phyloP scores from a whole-genome alignment of 2,329 filamentous ascomycete genomes.

The Penicillium sumatraense region DNA sequence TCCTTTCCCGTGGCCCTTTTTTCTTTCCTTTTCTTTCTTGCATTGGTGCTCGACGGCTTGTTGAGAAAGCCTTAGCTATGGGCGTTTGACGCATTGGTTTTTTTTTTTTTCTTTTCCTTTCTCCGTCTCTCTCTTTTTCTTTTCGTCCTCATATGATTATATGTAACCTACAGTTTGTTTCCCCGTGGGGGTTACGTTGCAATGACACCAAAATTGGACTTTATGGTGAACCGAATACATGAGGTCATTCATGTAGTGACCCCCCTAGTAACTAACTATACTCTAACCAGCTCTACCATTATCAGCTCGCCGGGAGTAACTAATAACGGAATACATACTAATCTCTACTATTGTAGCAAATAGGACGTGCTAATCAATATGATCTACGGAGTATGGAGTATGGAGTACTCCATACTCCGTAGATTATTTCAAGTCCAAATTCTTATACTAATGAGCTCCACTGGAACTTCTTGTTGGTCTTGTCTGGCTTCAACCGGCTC shows the following conservation, averaged over 20 bases:
- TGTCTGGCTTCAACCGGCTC: conserved; percentile 13
- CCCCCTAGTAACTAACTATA: too few species aligned
- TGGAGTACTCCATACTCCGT: background rate
- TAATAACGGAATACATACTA: too few species aligned
- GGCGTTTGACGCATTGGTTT: conserved; percentile 23
- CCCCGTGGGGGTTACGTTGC: background rate
- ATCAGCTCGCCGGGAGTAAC: too few species aligned
- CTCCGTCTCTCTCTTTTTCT: background rate
- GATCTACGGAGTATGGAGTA: too few species aligned
- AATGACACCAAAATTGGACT: background rate
- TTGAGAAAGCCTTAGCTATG: conserved; percentile 20
- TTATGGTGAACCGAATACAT: too few species aligned
- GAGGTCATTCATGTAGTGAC: too few species aligned
- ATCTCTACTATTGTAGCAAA: too few species aligned
- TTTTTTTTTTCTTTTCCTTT: background rate
- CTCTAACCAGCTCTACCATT: too few species aligned
- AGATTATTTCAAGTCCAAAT: conserved; percentile 22
- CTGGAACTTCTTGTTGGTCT: conserved; percentile 16
- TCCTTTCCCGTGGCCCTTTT: background rate
- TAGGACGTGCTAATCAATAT: too few species aligned
- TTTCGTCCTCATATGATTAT: background rate
- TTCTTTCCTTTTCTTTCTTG: conserved; percentile 9
- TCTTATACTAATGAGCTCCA: conserved; percentile 28
- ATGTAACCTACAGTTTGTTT: background rate
- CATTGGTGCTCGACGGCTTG: conserved; percentile 20